phyloP scores from a whole-genome alignment of 176 grass and related monocot genomes.

The Zea luxurians region DNA sequence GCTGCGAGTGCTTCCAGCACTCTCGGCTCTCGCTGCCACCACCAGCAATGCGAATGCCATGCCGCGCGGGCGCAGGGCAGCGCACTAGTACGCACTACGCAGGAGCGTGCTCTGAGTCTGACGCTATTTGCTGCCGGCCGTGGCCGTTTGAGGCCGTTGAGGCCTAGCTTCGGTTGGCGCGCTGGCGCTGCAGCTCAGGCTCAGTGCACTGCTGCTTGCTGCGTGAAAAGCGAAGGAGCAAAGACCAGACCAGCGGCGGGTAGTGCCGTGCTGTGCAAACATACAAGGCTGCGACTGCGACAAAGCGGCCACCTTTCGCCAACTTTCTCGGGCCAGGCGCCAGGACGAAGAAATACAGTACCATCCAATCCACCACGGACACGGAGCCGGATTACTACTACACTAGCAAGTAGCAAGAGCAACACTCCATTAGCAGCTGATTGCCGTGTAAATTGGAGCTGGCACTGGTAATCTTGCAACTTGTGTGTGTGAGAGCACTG shows the following conservation, averaged over 20 bases:
- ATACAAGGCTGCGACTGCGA: constrained; percentile 28
- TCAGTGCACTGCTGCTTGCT: too few relatives aligned
- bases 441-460: not conserved
- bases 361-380: not conserved
- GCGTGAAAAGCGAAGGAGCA: not conserved
- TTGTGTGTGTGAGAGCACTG: too few relatives aligned
- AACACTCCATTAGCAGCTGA: not conserved
- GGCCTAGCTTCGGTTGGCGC: not conserved
- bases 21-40: not conserved
- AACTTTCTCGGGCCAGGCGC: constrained; percentile 30
- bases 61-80: too few relatives aligned
- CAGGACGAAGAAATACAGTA: not conserved
- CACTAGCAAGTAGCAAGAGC: too few relatives aligned
- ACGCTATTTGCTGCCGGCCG: not conserved
- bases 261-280: not conserved
- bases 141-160: not conserved
- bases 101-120: not conserved
- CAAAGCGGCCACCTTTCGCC: constrained; percentile 35
- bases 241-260: not conserved
- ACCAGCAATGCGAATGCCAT: too few relatives aligned
- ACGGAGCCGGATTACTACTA: too few relatives aligned
- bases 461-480: too few relatives aligned
- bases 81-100: too few relatives aligned
- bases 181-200: too few relatives aligned
- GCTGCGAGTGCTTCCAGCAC: not conserved